phyloP scores from a whole-genome alignment of 768 basidiomycete genomes.

The Dictyophora rubrovolvata region DNA sequence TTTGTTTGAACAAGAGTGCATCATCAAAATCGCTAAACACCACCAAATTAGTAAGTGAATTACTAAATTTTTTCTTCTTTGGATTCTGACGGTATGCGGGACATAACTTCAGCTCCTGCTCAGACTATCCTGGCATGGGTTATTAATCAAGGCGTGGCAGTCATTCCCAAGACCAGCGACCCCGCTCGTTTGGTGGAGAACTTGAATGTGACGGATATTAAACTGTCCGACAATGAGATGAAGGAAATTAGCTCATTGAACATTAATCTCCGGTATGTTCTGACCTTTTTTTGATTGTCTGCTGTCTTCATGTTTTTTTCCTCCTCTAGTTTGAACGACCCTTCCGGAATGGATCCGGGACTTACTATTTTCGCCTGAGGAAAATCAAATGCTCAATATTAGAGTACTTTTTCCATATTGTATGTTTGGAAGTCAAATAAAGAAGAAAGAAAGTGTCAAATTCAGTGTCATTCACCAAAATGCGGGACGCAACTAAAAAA shows the following conservation, averaged over 20 bases:
- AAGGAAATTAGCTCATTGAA: constrained; percentile 50
- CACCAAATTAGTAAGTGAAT: constrained; percentile 41
- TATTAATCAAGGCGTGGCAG: constrained; percentile 60
- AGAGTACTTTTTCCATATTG: too few species aligned
- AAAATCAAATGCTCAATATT: neutral
- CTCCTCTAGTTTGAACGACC: constrained; percentile 53
- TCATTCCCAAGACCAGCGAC: constrained; percentile 64
- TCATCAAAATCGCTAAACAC: constrained; percentile 36
- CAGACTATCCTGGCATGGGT: constrained; percentile 76
- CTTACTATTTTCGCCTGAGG: constrained; percentile 61
- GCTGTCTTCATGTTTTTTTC: constrained; percentile 2
- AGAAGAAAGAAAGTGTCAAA: too few species aligned
- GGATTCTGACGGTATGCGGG: neutral
- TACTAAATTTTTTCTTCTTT: neutral
- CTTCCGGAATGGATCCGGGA: constrained; percentile 53
- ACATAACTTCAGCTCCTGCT: constrained; percentile 27
- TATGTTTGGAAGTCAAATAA: too few species aligned
- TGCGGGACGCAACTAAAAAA: too few species aligned
- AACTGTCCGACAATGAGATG: constrained; percentile 50
- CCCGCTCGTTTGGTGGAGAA: constrained; percentile 40
- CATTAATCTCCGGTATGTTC: constrained; percentile 44
- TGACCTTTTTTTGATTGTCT: neutral
- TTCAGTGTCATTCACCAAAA: too few species aligned
- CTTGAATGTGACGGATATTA: constrained; percentile 34
- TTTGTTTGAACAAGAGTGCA: constrained; percentile 40